A percentile compares a stretch with the other conserved stretches of the same genome.
These are phyloP conservation scores for Domatiomyces catenatus DNA, from an alignment of 2,329 filamentous ascomycete genomes.

Conservation along the genomic window DNA sequence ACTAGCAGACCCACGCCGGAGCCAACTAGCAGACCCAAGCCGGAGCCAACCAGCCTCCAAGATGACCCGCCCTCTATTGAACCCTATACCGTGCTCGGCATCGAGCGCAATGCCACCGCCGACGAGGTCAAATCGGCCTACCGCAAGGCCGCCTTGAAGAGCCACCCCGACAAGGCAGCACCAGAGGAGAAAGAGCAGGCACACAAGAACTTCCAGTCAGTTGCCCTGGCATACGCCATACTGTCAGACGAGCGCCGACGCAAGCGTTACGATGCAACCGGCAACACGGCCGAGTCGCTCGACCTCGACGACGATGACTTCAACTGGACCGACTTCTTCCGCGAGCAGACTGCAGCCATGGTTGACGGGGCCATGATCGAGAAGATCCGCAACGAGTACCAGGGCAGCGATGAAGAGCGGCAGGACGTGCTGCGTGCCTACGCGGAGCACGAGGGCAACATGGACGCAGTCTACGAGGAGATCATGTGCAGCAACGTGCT, in stretches of 20 bases:
- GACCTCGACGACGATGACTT: slow-evolving; percentile 61
- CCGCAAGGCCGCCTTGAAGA: slow-evolving; percentile 63
- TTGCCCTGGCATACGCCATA: slow-evolving; percentile 87
- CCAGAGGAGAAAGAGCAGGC: slow-evolving; percentile 54
- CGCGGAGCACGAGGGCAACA: slow-evolving; percentile 53
- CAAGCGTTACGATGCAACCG: slow-evolving; percentile 75
- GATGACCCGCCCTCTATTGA: slow-evolving; percentile 53
- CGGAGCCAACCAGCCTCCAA: slow-evolving; percentile 39
- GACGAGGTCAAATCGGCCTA: slow-evolving; percentile 78
- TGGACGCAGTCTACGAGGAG: slow-evolving; percentile 61
- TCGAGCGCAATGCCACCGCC: slow-evolving; percentile 55
- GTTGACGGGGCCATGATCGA: slow-evolving; percentile 61
- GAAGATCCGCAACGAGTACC: slow-evolving; percentile 63
- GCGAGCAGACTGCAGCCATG: slow-evolving; percentile 62
- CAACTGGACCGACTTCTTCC: slow-evolving; percentile 82
- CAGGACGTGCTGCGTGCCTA: slow-evolving; percentile 65
- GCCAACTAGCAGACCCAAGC: slow-evolving; percentile 4
- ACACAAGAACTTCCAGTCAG: slow-evolving; percentile 68
- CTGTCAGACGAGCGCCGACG: slow-evolving; percentile 71
- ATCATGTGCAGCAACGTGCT: slow-evolving; percentile 78
- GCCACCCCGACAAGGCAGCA: slow-evolving; percentile 74
- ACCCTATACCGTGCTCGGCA: slow-evolving; percentile 65
- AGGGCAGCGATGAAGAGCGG: slow-evolving; percentile 71
- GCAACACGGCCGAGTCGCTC: slow-evolving; percentile 71
- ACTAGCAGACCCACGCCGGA: no score